Conservation (phyloP, 257 asterid species). For the Paulownia fortunei region DNA sequence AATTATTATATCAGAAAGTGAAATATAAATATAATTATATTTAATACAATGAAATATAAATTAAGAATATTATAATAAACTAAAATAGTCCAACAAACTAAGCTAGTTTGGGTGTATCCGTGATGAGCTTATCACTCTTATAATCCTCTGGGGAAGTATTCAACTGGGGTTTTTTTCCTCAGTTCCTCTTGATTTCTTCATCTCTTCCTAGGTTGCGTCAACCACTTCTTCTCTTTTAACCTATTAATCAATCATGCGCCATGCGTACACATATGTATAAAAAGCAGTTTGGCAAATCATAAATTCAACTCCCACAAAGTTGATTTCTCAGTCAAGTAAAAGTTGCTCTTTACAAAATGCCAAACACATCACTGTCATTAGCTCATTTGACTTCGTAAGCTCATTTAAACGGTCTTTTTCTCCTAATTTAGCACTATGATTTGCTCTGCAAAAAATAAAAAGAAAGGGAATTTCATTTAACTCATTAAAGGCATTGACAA, state of each 20-base stretch:
- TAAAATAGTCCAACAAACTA: neutral
- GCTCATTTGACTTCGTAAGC: conserved; percentile 24
- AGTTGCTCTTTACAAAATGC: conserved; percentile 7
- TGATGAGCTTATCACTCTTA: neutral
- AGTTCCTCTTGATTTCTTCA: conserved; percentile 19
- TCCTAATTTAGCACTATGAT: neutral
- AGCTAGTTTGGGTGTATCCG: neutral
- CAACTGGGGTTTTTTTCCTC: neutral
- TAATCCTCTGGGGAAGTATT: neutral
- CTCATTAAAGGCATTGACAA: conserved; percentile 9
- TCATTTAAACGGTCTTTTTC: neutral
- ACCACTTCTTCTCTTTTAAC: neutral
- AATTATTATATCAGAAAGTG: too few species aligned
- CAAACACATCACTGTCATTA: conserved; percentile 30
- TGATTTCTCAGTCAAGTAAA: conserved; percentile 34
- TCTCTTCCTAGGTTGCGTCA: conserved; percentile 12
- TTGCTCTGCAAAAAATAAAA: neutral
- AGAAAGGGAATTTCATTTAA: neutral
- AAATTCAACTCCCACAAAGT: conserved; percentile 2
- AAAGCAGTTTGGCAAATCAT: neutral
- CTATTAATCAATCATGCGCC: conserved; percentile 5
- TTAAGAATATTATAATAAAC: neutral
- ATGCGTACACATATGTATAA: neutral
- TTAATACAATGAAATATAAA: neutral
- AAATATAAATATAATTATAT: too few species aligned